Evolutionary conservation across 805 yeast species (phyloP).

Genomic region (Lachancea nothofagi): DNA sequence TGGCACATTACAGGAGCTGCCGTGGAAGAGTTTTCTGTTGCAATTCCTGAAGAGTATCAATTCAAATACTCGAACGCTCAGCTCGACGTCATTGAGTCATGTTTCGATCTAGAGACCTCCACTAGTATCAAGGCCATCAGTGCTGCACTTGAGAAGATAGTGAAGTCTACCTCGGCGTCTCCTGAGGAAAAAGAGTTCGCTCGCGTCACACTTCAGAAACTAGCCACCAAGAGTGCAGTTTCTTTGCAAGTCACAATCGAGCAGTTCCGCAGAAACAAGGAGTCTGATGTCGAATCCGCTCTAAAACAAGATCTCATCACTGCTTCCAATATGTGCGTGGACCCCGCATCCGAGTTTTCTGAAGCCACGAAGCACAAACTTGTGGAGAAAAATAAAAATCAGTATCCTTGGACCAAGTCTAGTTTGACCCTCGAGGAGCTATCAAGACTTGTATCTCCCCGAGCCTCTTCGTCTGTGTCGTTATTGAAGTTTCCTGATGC

Average conservation of each 20-base stretch:
- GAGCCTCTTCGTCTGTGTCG: slow-evolving; percentile 31
- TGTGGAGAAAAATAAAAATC: slow-evolving; percentile 54
- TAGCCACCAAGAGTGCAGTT: slow-evolving; percentile 67
- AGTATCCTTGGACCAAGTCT: slow-evolving; percentile 42
- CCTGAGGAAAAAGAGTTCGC: slow-evolving; percentile 65
- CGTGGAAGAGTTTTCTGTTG: slow-evolving; percentile 72
- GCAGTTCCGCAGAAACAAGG: slow-evolving; percentile 55
- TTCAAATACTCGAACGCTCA: slow-evolving; percentile 54
- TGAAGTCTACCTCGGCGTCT: slow-evolving; percentile 44
- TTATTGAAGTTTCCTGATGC: slow-evolving; percentile 28
- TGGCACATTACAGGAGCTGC: slow-evolving; percentile 54
- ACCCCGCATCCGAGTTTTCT: slow-evolving; percentile 54
- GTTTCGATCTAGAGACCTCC: slow-evolving; percentile 47
- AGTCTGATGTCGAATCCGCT: slow-evolving; percentile 56
- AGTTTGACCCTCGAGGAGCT: slow-evolving; percentile 31
- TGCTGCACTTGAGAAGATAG: slow-evolving; percentile 45
- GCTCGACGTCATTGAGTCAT: slow-evolving; percentile 57
- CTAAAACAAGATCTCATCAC: slow-evolving; percentile 66
- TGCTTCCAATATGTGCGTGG: slow-evolving; percentile 68
- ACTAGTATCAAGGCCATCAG: slow-evolving; percentile 46
- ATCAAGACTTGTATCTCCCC: slow-evolving; percentile 27
- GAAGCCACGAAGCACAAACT: slow-evolving; percentile 61
- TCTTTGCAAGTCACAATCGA: slow-evolving; percentile 70
- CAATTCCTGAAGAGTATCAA: slow-evolving; percentile 56
- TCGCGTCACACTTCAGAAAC: slow-evolving; percentile 44